A percentile compares a stretch with the other conserved stretches of the same genome.
Evolutionary conservation across 768 basidiomycete species (phyloP).

Genomic region (Russula lepida): DNA sequence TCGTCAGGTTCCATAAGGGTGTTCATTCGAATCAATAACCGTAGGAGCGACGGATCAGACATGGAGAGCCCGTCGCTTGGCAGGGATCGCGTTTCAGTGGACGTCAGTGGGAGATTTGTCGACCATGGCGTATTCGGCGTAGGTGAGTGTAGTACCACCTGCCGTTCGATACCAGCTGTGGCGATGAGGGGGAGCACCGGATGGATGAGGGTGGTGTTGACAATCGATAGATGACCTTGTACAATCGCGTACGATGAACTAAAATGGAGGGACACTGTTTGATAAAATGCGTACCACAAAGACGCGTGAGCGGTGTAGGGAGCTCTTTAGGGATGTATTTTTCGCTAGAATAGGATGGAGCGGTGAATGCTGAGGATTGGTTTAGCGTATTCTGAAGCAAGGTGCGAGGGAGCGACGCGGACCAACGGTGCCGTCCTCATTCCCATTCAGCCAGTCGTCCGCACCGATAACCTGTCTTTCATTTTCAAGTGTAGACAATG

Average conservation of each 20-base stretch:
- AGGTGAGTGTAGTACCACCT: conserved; percentile 61
- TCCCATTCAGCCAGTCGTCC: conserved; percentile 38
- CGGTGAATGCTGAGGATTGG: conserved; percentile 6
- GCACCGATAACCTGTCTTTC: conserved; percentile 39
- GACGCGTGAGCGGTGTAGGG: conserved; percentile 49
- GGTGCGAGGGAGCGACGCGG: not conserved
- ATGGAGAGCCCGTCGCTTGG: conserved; percentile 27
- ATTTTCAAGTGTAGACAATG: conserved; percentile 35
- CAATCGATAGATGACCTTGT: conserved; percentile 65
- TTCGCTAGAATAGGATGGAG: conserved; percentile 32
- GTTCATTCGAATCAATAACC: conserved; percentile 28
- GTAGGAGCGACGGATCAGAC: conserved; percentile 32
- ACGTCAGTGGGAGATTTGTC: conserved; percentile 38
- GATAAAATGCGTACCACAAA: conserved; percentile 41
- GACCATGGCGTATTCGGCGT: conserved; percentile 43
- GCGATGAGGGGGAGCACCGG: conserved; percentile 57
- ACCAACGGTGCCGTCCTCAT: conserved; percentile 34
- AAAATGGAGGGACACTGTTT: not conserved
- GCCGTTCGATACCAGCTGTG: conserved; percentile 67
- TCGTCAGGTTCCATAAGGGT: conserved; percentile 25
- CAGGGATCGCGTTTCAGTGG: conserved; percentile 40
- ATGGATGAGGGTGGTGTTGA: conserved; percentile 67
- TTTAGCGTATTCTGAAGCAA: not conserved
- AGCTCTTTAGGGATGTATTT: conserved; percentile 51
- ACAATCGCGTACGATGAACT: not conserved